Evolutionary conservation across 495 filamentous ascomycete species (phyloP).

Genomic region (Amorphotheca resinae): DNA sequence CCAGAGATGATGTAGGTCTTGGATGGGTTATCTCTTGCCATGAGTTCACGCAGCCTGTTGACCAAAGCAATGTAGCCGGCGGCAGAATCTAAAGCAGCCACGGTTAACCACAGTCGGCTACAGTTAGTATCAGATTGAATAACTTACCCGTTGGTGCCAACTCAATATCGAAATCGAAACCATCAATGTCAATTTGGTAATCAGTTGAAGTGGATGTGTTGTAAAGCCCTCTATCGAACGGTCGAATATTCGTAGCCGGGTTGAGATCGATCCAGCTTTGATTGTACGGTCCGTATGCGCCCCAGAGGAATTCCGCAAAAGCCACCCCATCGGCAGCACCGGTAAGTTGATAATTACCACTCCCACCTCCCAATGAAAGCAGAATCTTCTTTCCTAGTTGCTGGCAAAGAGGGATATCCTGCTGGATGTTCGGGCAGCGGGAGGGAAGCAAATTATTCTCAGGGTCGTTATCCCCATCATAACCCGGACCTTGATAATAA

Average conservation of each 20-base stretch:
- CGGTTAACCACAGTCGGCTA: constrained; percentile 21
- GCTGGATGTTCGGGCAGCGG: constrained; percentile 24
- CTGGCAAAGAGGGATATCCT: constrained; percentile 39
- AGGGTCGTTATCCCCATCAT: constrained; percentile 15
- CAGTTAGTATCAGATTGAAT: constrained; percentile 16
- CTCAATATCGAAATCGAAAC: constrained; percentile 50
- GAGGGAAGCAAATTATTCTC: constrained; percentile 21
- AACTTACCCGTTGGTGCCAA: constrained; percentile 28
- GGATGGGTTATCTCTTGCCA: constrained; percentile 24
- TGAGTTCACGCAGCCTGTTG: constrained; percentile 31
- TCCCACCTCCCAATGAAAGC: constrained; percentile 47
- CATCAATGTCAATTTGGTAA: constrained; percentile 38
- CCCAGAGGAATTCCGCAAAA: constrained; percentile 53
- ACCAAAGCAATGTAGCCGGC: constrained; percentile 33
- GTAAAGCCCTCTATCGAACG: constrained; percentile 27
- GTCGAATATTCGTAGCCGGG: constrained; percentile 23
- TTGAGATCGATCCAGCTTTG: constrained; percentile 22
- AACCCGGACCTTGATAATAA: constrained; percentile 17
- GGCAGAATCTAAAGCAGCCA: constrained; percentile 24
- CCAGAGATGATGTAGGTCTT: constrained; percentile 44
- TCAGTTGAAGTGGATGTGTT: constrained; percentile 24
- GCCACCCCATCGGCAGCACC: constrained; percentile 35
- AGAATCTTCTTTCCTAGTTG: constrained; percentile 46
- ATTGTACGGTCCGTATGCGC: constrained; percentile 43
- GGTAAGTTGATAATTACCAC: constrained; percentile 20